Base-by-base conservation (phyloP, 768 basidiomycete species). In the Lactarius psammicola region DNA sequence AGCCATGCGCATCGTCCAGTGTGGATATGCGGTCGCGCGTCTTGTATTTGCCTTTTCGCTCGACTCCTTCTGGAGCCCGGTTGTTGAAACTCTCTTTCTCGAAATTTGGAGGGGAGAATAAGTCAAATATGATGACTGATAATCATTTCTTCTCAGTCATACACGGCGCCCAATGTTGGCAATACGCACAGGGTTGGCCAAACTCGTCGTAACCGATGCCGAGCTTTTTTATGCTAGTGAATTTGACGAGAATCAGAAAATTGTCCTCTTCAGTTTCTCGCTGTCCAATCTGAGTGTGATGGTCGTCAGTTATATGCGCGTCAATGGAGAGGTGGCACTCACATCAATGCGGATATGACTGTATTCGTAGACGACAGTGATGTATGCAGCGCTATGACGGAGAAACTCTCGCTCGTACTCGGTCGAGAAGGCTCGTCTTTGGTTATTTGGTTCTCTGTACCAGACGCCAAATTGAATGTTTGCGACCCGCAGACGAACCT, bases 391-490 rank as follows among this genome's bases (percentile, higher is more conserved):
- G 40, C 83, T 80, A 9, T 69, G 68, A 51, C 78, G 68, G 9
- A 70, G 66, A 44, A 84, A 86, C 49, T 84, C 77, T 46, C 80
- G 75, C 62, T 88, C 83, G 82, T 85, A 90, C 75, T 93, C 92
- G 4, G 86, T 76, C 0, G 89, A 92, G 73, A 89, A 93, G 3
- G 65, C 71, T 2, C 71, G 74, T 11, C 67, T 65, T 61, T 59
- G 73, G 71, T 53, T 67, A 56, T 66, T 53, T 17, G 70, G 60
- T 4, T 65, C 62, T 23, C 80, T 78, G 70, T 82, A 85, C 72
- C 83, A 83, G 36, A 82, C 68, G 26, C 91, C 90, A 67, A 92
- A 86, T 74, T 92, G 90, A 46, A 92, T 77, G 11, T 78, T 77
- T 61, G 83, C 79, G 11, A 92, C 77, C 31, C 86, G 84, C 28